Evolutionary conservation across 108 stramenopile genomes (phyloP), one percentile per base, ranked within the genome.

Genomic region (Stephanodiscus minutulus): DNA sequence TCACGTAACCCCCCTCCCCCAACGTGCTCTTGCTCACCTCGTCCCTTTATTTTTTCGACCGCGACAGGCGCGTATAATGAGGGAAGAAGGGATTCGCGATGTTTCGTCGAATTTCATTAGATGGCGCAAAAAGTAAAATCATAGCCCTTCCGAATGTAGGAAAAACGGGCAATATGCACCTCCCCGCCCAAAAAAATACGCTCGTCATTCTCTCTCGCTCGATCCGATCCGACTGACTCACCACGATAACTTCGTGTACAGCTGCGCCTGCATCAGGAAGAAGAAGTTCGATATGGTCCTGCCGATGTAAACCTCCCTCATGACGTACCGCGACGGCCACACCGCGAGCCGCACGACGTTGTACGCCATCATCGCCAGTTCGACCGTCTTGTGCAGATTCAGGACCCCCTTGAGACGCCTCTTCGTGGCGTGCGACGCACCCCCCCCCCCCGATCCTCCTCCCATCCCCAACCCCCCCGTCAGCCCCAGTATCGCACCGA

Each of bases 401-500:
- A 94, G 69, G 41, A 94, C 88, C 13, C 88, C 89, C 81, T 94
- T 94, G 64, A 94, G 63, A 47, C 91, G 83, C 44, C 86, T 87
- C 66, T 91, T 94, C 0, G 81, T 77, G 2, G 79, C 52, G 53
- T 87, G 85, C 0, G 77, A 70, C 57, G 7, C 64, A 27, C 2
- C 35, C 53, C 5, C 73, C 55, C 27, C 73, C 65, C 0, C 77
- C 77, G n/a, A n/a, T n/a, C n/a, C n/a, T n/a, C n/a, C n/a, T n/a
- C n/a, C n/a, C 5, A 46, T 70, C 22, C 69, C 69, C 20, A 62
- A 52, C 5, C 69, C 79, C 22, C 83, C 79, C 15, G 79, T 77
- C 20, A 89, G 53, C 4, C 85, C 83, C 0, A 83, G 66, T 10
- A 88, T 82, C 0, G 82, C 85, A 31, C 93, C 93, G 36, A 85